Conservation (phyloP, 805 yeast species). For the Candida insectalens region DNA sequence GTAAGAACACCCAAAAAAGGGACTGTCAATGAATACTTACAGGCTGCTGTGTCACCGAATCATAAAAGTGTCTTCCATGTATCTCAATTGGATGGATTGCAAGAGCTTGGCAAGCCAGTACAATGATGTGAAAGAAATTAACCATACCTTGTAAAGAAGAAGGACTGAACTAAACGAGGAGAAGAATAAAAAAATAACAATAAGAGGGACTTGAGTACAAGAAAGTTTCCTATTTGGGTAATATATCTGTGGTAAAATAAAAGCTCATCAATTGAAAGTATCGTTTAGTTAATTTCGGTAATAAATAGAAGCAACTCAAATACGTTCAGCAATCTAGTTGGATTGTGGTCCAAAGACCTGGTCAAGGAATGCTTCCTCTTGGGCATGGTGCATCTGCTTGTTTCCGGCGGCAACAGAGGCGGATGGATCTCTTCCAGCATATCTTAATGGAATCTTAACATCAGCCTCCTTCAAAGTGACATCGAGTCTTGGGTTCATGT, state of each 20-base stretch:
- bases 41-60: conserved; percentile 64
- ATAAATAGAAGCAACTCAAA: too few relatives aligned
- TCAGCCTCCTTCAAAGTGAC: conserved; percentile 72
- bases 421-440: conserved; percentile 96
- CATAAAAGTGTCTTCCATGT: conserved; percentile 63
- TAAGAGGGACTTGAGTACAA: too few relatives aligned
- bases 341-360: too few relatives aligned
- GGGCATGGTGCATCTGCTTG: conserved; percentile 76
- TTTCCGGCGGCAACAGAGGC: conserved; percentile 98
- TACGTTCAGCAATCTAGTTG: too few relatives aligned
- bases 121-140: too few relatives aligned
- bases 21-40: conserved; percentile 27
- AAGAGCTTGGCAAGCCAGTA: too few relatives aligned
- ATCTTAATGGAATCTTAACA: conserved; percentile 51
- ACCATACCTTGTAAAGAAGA: too few relatives aligned
- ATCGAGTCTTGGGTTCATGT: conserved; percentile 70
- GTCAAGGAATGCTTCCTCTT: conserved; percentile 78
- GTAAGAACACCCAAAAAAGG: background rate
- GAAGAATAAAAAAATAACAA: background rate
- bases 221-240: too few relatives aligned
- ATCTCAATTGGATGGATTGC: conserved; percentile 52
- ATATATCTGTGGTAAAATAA: background rate
- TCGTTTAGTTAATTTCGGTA: too few relatives aligned
- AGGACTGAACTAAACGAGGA: background rate
- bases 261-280: background rate